phyloP scores from a whole-genome alignment of 139 green algal species.

The Coelastrella sp. region DNA sequence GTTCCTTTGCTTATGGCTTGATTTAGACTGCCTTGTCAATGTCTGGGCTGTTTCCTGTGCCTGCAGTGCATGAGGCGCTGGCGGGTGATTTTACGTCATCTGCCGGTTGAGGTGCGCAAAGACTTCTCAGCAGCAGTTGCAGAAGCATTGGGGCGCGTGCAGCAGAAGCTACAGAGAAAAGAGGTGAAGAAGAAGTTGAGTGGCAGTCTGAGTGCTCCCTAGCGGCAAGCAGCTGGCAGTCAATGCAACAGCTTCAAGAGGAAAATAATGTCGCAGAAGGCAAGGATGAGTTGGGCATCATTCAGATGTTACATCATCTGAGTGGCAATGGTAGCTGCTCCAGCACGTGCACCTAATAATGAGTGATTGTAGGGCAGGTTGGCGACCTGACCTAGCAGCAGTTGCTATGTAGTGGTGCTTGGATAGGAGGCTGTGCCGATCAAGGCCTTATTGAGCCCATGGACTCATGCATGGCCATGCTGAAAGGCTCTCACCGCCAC shows the following conservation, averaged over 20 bases:
- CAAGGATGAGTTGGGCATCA: too few species aligned
- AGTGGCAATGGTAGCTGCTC: too few species aligned
- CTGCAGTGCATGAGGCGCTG: constrained; percentile 70
- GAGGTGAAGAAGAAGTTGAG: background rate
- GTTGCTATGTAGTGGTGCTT: too few species aligned
- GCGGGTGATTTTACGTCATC: constrained; percentile 70
- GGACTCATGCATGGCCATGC: too few species aligned
- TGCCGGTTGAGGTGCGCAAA: constrained; percentile 38
- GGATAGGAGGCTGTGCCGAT: too few species aligned
- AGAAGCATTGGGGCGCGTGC: background rate
- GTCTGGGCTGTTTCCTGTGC: background rate
- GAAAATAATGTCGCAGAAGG: background rate
- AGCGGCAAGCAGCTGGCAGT: background rate
- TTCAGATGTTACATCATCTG: too few species aligned
- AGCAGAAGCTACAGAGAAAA: constrained; percentile 3
- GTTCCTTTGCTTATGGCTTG: background rate
- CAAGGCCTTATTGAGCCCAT: too few species aligned
- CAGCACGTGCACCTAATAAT: too few species aligned
- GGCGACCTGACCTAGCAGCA: too few species aligned
- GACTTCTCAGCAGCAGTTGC: constrained; percentile 16
- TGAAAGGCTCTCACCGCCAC: too few species aligned
- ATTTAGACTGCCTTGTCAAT: background rate
- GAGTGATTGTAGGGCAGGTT: too few species aligned
- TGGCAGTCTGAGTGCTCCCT: too few species aligned
- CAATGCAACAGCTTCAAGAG: background rate